These are phyloP conservation scores for Vinca minor DNA, from an alignment of 257 asterid species.

Conservation along the genomic window DNA sequence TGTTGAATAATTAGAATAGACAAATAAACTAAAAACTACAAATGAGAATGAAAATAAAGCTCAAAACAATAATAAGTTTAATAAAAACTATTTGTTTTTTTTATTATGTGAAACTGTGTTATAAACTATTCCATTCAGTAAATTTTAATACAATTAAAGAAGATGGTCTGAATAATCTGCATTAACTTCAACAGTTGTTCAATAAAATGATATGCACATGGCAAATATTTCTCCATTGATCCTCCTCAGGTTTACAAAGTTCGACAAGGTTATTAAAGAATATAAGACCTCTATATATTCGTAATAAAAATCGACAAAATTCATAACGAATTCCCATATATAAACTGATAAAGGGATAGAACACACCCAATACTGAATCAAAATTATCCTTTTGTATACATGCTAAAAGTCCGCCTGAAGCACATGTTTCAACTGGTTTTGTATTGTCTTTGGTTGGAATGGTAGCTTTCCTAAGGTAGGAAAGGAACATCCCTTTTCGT, in stretches of 20 bases:
- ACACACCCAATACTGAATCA: neutral
- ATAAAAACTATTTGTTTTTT: no score
- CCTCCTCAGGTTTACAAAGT: neutral
- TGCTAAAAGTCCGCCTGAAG: neutral
- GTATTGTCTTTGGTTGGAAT: neutral
- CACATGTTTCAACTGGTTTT: neutral
- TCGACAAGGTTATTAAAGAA: neutral
- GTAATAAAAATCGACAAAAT: constrained; percentile 8
- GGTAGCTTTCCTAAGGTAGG: constrained; percentile 7
- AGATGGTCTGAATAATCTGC: no score
- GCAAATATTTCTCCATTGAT: neutral
- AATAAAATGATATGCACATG: neutral
- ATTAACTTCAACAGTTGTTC: neutral
- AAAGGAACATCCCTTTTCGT: constrained; percentile 7
- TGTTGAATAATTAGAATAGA: no score
- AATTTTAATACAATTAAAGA: no score
- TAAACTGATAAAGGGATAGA: neutral
- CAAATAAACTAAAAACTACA: no score
- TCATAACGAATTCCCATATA: constrained; percentile 7
- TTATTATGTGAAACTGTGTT: no score
- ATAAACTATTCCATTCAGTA: no score
- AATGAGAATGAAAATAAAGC: no score
- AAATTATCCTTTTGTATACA: constrained; percentile 5
- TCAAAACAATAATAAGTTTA: no score
- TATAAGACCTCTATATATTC: no score